Conservation (phyloP, 2,329 filamentous ascomycete species). For the Colletotrichum shisoi region DNA sequence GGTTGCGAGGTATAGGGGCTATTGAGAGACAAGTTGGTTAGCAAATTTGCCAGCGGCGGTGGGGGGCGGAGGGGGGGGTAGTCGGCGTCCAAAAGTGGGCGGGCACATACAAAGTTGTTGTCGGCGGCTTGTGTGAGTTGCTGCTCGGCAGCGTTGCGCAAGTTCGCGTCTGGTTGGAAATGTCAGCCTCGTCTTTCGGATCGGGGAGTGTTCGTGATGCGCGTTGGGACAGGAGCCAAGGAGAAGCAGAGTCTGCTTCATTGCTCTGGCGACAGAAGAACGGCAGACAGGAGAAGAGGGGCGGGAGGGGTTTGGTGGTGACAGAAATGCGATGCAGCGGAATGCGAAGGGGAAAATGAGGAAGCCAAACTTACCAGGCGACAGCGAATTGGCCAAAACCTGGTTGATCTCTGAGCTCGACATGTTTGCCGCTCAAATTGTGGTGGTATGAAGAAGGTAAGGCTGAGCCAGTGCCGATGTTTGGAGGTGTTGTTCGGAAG, state of each 20-base stretch:
- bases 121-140: conserved; percentile 92
- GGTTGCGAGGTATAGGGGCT: conserved; percentile 92
- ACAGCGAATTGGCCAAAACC: conserved; percentile 96
- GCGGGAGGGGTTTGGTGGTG: conserved; percentile 20
- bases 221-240: conserved; percentile 31
- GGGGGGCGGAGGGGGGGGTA: conserved; percentile 31
- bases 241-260: conserved; percentile 12
- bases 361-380: conserved; percentile 72
- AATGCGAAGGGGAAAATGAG: neutral
- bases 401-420: conserved; percentile 92
- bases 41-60: conserved; percentile 37
- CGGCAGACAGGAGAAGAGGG: conserved; percentile 8
- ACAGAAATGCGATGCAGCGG: conserved; percentile 34
- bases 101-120: conserved; percentile 82
- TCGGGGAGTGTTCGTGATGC: conserved; percentile 22
- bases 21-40: conserved; percentile 44
- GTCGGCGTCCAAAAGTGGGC: conserved; percentile 41
- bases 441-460: conserved; percentile 29
- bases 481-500: conserved; percentile 26
- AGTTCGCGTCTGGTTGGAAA: conserved; percentile 74
- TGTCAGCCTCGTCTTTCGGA: conserved; percentile 42
- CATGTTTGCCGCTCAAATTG: conserved; percentile 59
- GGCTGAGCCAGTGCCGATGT: conserved; percentile 37
- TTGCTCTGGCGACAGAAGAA: conserved; percentile 18
- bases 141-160: conserved; percentile 90